phyloP scores from a whole-genome alignment of 371 early-diverging fungal species.

The Rhizopus microsporus region DNA sequence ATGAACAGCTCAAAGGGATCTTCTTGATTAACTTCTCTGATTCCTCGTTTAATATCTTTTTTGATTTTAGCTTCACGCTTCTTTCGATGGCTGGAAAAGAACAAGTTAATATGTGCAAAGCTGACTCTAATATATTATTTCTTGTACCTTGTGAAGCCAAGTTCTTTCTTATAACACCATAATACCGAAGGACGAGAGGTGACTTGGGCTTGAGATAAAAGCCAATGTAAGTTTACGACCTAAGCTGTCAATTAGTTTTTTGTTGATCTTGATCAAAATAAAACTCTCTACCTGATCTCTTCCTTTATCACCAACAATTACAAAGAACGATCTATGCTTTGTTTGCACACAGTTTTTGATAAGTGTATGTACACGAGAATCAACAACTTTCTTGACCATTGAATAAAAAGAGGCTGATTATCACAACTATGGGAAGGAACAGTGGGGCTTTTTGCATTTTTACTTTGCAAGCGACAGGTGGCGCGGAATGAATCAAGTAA shows the following conservation, averaged over 20 bases:
- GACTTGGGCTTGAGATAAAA: conserved; percentile 92
- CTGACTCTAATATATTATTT: conserved; percentile 1
- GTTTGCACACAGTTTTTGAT: conserved; percentile 90
- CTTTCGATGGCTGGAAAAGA: conserved; percentile 77
- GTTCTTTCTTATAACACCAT: conserved; percentile 99
- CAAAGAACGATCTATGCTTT: conserved; percentile 95
- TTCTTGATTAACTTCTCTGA: conserved; percentile 87
- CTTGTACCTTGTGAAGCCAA: conserved; percentile 83
- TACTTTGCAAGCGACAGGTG: not conserved
- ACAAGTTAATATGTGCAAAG: not conserved
- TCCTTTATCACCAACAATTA: conserved; percentile 95
- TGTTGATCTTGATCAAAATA: not conserved
- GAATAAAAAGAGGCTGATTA: not conserved
- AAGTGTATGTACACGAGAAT: conserved; percentile 91
- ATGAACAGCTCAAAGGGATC: conserved; percentile 97
- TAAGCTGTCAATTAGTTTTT: conserved; percentile 21
- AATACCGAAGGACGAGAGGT: conserved; percentile 90
- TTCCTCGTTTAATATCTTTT: conserved; percentile 86
- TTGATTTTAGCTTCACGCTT: conserved; percentile 95
- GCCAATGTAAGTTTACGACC: conserved; percentile 96
- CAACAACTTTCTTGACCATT: conserved; percentile 90
- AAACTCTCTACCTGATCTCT: conserved; percentile 80
- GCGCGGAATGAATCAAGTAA: not conserved
- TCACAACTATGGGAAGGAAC: not conserved
- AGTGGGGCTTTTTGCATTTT: not conserved